Conservation (phyloP, 139 green algal genomes). For the Tetradesmus lagerheimii region DNA sequence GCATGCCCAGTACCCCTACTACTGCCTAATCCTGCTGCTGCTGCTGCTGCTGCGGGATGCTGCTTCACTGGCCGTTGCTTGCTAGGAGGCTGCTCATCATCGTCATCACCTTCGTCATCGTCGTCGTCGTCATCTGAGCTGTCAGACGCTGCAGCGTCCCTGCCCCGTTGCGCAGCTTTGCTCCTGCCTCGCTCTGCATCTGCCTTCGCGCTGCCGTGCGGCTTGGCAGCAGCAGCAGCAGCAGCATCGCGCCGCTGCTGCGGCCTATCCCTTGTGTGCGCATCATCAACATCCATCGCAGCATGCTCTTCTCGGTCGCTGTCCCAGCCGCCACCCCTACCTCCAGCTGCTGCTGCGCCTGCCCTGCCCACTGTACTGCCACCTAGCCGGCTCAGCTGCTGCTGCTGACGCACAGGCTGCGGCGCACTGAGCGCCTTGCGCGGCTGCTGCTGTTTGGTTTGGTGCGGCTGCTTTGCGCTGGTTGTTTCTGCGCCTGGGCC, state of each 20-base stretch:
- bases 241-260: conserved; percentile 15
- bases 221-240: background rate
- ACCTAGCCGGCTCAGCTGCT: background rate
- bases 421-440: conserved; percentile 30
- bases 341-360: background rate
- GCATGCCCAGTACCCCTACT: background rate
- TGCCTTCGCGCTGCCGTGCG: background rate
- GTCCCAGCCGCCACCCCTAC: background rate
- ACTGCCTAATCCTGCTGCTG: conserved; percentile 34
- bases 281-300: background rate
- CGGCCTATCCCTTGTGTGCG: background rate
- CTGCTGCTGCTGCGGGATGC: conserved; percentile 3
- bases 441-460: conserved; percentile 11
- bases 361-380: background rate
- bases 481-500: background rate
- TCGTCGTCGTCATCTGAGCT: background rate
- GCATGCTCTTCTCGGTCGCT: conserved; percentile 1
- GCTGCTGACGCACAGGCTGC: conserved; percentile 10
- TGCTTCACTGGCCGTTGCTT: background rate
- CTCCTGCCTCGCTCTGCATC: background rate
- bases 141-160: background rate
- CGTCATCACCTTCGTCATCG: background rate
- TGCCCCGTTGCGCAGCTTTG: background rate
- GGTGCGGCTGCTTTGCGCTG: conserved; percentile 8
- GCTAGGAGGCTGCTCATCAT: conserved; percentile 1